Evolutionary conservation across 23 red algal species (phyloP).

Genomic region (Gracilaria gracilis): DNA sequence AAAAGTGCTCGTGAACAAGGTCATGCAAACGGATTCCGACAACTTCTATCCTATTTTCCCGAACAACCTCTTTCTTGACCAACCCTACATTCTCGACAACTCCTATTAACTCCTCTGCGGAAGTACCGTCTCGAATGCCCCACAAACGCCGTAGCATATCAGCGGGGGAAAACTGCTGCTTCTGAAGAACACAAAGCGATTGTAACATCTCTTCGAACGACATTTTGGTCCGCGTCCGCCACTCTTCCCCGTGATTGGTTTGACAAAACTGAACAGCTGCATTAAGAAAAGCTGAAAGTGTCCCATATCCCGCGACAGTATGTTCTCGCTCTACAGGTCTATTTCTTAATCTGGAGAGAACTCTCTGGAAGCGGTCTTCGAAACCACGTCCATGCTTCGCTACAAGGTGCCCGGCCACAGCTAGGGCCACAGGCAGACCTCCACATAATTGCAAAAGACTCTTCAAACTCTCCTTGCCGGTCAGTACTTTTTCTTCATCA

Average conservation of each 20-base stretch:
- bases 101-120: not conserved
- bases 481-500: not conserved
- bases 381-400: not conserved
- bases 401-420: slow-evolving; percentile 5
- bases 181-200: not conserved
- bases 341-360: not conserved
- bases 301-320: not conserved
- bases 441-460: not conserved
- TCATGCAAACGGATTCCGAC: slow-evolving; percentile 1
- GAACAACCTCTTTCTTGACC: not conserved
- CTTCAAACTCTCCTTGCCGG: not conserved
- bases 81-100: not conserved
- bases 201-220: not conserved
- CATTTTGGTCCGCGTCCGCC: not conserved
- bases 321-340: too few species aligned
- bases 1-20: not conserved
- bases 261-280: not conserved
- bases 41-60: not conserved
- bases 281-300: not conserved
- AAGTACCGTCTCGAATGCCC: not conserved
- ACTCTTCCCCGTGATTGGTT: not conserved
- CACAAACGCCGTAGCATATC: not conserved
- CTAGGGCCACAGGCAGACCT: not conserved
- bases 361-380: not conserved
- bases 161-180: not conserved